phyloP scores from a whole-genome alignment of 2,329 filamentous ascomycete genomes.

The Seiridium cupressi region DNA sequence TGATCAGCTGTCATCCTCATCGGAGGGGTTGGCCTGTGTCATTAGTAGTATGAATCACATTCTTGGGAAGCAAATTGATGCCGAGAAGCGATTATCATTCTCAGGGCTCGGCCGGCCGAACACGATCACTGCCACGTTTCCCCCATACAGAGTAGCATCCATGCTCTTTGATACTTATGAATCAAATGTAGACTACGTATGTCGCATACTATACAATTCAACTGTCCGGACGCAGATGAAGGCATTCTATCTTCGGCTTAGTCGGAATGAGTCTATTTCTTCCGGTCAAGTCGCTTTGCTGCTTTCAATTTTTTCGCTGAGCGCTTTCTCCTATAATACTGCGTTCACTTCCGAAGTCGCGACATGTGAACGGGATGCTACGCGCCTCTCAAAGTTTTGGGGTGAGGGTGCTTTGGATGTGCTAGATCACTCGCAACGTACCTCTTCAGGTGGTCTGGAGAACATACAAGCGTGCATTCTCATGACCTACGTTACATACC shows the following conservation, averaged over 20 bases:
- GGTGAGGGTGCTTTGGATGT: conserved; percentile 13
- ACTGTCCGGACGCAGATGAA: conserved; percentile 19
- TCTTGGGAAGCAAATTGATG: conserved; percentile 4
- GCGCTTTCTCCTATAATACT: conserved; percentile 20
- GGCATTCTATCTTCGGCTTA: conserved; percentile 18
- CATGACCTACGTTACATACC: conserved; percentile 16
- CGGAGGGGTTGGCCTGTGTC: conserved; percentile 13
- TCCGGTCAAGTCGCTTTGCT: conserved; percentile 21
- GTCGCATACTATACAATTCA: conserved; percentile 20
- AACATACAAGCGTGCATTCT: conserved; percentile 18
- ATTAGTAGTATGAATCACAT: conserved; percentile 14
- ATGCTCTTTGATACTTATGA: conserved; percentile 20
- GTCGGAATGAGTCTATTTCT: conserved; percentile 14
- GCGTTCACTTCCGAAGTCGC: conserved; percentile 14
- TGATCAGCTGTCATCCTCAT: conserved; percentile 10
- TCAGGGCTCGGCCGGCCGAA: neutral
- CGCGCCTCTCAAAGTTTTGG: conserved; percentile 11
- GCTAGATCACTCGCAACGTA: conserved; percentile 17
- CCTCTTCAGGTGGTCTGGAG: conserved; percentile 15
- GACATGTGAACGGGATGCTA: conserved; percentile 14
- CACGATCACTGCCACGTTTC: conserved; percentile 12
- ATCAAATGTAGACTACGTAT: conserved; percentile 17
- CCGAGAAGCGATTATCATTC: neutral
- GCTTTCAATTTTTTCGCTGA: conserved; percentile 22
- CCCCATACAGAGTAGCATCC: conserved; percentile 15